These are phyloP conservation scores for Buxus sempervirens DNA, from an alignment of 164 flowering plant species.

Conservation along the genomic window DNA sequence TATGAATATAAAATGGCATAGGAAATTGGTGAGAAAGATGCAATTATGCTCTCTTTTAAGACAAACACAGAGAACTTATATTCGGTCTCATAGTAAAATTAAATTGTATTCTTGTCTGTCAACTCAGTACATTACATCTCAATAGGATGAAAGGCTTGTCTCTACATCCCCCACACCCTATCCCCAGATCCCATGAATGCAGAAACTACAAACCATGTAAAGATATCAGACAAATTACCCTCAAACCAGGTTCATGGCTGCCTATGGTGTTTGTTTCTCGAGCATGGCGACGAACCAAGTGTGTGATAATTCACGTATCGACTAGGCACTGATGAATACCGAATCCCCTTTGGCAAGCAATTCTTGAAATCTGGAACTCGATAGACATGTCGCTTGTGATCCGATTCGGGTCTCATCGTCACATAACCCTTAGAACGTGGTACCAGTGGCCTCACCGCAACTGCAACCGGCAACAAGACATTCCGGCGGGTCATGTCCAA, in stretches of 20 bases:
- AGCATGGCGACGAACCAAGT: constrained; percentile 27
- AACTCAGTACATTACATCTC: neutral
- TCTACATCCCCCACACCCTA: neutral
- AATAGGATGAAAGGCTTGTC: neutral
- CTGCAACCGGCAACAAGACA: neutral
- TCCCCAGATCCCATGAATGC: neutral
- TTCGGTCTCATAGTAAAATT: neutral
- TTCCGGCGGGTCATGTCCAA: neutral
- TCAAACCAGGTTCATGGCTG: constrained; percentile 10
- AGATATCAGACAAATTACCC: neutral
- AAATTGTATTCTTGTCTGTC: neutral
- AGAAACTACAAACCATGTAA: neutral
- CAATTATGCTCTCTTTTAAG: neutral
- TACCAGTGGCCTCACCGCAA: constrained; percentile 17
- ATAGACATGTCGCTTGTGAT: neutral
- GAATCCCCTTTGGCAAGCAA: constrained; percentile 56
- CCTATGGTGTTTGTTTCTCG: neutral
- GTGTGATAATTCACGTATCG: constrained; percentile 37
- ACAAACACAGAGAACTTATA: neutral
- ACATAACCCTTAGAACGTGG: constrained; percentile 13
- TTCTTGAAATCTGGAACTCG: constrained; percentile 17
- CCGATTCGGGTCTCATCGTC: constrained; percentile 15
- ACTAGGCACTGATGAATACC: constrained; percentile 50
- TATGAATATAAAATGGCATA: too few relatives aligned
- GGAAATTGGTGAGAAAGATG: too few relatives aligned